Evolutionary conservation across 1,284 basidiomycete genomes (phyloP).

Genomic region (Lentinula novae-zelandiae): DNA sequence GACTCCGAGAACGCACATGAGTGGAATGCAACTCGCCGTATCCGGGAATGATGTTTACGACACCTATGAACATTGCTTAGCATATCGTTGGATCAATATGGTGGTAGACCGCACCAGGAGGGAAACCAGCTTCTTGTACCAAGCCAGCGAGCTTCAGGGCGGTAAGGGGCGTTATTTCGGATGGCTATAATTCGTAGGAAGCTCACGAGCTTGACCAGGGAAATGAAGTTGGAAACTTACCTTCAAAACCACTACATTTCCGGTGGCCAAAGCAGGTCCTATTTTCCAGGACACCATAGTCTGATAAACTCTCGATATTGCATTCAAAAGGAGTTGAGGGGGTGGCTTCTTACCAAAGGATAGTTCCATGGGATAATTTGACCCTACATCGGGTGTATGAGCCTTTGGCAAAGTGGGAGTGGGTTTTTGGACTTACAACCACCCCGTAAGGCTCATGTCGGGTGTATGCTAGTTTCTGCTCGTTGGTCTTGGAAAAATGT

Average conservation of each 20-base stretch:
- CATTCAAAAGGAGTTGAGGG: not conserved
- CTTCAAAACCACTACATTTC: slow-evolving; percentile 79
- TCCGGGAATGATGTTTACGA: slow-evolving; percentile 73
- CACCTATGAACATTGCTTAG: not conserved
- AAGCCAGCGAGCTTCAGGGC: slow-evolving; percentile 53
- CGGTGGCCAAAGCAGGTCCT: slow-evolving; percentile 79
- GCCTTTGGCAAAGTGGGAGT: not conserved
- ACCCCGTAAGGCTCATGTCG: slow-evolving; percentile 91
- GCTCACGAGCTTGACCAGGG: not conserved
- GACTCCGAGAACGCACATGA: not conserved
- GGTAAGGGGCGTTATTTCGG: slow-evolving; percentile 85
- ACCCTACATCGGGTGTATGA: slow-evolving; percentile 25
- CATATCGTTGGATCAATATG: not conserved
- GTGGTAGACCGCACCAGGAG: slow-evolving; percentile 47
- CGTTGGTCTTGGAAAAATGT: slow-evolving; percentile 40
- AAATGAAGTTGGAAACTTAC: slow-evolving; percentile 14
- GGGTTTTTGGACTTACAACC: slow-evolving; percentile 29
- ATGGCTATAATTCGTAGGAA: slow-evolving; percentile 41
- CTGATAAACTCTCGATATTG: not conserved
- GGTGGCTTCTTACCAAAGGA: slow-evolving; percentile 28
- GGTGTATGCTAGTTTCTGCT: slow-evolving; percentile 68
- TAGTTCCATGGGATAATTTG: slow-evolving; percentile 71
- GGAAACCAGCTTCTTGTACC: slow-evolving; percentile 53
- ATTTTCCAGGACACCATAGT: slow-evolving; percentile 75
- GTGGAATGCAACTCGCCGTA: slow-evolving; percentile 34